phyloP scores from a whole-genome alignment of 1,139 yeast species.

The Yamadazyma buinensis region DNA sequence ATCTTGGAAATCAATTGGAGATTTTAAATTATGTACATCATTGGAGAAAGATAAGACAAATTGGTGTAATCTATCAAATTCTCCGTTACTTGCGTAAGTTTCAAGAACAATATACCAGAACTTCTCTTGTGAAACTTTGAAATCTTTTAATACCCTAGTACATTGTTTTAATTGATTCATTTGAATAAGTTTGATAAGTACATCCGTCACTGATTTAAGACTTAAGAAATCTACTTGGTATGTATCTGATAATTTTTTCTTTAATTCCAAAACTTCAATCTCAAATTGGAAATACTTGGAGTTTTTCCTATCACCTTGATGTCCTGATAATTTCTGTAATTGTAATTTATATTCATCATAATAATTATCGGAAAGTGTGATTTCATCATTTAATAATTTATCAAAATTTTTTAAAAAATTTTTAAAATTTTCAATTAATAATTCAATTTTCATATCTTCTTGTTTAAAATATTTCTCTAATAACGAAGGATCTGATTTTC shows the following conservation, averaged over 20 bases:
- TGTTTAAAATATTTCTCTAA: slow-evolving; percentile 31
- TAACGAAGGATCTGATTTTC: slow-evolving; percentile 18
- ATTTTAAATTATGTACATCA: slow-evolving; percentile 33
- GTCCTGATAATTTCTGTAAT: slow-evolving; percentile 20
- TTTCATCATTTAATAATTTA: not conserved
- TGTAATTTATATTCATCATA: slow-evolving; percentile 25
- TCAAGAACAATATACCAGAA: slow-evolving; percentile 61
- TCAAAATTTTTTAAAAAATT: slow-evolving; percentile 9
- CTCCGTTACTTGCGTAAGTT: slow-evolving; percentile 46
- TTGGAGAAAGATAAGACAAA: slow-evolving; percentile 31
- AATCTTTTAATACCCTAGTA: slow-evolving; percentile 51
- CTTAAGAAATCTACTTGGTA: slow-evolving; percentile 53
- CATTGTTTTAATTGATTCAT: slow-evolving; percentile 62
- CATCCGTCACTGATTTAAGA: slow-evolving; percentile 48
- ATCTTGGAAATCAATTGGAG: slow-evolving; percentile 73
- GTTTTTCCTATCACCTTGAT: slow-evolving; percentile 20
- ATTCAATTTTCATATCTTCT: slow-evolving; percentile 29
- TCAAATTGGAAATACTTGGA: slow-evolving; percentile 45
- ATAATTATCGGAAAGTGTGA: slow-evolving; percentile 10
- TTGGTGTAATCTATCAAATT: slow-evolving; percentile 60
- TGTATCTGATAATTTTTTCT: slow-evolving; percentile 51
- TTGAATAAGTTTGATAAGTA: slow-evolving; percentile 51
- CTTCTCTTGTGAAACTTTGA: slow-evolving; percentile 61
- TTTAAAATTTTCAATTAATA: slow-evolving; percentile 20
- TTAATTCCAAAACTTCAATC: slow-evolving; percentile 46